Evolutionary conservation across 2,329 filamentous ascomycete species (phyloP).

Genomic region (Colletotrichum musae): DNA sequence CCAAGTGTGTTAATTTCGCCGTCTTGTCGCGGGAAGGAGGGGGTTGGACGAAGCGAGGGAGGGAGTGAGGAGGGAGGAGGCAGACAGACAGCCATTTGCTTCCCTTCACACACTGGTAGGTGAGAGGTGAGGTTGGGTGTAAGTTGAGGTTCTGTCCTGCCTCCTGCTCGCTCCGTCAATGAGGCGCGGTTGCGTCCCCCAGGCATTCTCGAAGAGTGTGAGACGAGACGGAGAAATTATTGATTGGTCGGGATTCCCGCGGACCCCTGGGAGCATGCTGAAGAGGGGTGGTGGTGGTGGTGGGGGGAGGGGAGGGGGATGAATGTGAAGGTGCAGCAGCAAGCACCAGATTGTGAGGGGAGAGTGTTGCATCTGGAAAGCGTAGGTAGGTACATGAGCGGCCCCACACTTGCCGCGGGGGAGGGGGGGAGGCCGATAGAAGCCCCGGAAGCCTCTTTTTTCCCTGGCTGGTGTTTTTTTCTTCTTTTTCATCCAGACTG

Average conservation of each 20-base stretch:
- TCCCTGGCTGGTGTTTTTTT: background rate
- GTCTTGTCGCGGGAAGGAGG: background rate
- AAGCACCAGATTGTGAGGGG: too few species aligned
- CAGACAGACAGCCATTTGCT: background rate
- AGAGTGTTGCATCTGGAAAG: too few species aligned
- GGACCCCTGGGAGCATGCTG: background rate
- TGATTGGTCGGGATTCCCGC: conserved; percentile 23
- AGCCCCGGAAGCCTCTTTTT: conserved; percentile 3
- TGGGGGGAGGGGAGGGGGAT: background rate
- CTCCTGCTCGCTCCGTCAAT: background rate
- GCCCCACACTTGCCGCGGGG: conserved; percentile 22
- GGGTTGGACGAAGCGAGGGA: background rate
- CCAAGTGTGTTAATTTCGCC: conserved; percentile 2
- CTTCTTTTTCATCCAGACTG: too few species aligned
- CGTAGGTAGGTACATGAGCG: background rate
- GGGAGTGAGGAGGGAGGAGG: background rate
- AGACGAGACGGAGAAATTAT: conserved; percentile 41
- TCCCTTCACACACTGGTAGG: background rate
- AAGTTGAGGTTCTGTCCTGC: conserved; percentile 20
- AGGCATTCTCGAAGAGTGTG: background rate
- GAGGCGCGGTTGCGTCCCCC: background rate
- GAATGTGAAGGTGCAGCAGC: background rate
- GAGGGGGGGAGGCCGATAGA: conserved; percentile 21
- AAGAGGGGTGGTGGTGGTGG: too few species aligned
- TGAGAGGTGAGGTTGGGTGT: conserved; percentile 22